Base-by-base conservation (phyloP, 2,329 filamentous ascomycete genomes). In the Talaromyces sp. region DNA sequence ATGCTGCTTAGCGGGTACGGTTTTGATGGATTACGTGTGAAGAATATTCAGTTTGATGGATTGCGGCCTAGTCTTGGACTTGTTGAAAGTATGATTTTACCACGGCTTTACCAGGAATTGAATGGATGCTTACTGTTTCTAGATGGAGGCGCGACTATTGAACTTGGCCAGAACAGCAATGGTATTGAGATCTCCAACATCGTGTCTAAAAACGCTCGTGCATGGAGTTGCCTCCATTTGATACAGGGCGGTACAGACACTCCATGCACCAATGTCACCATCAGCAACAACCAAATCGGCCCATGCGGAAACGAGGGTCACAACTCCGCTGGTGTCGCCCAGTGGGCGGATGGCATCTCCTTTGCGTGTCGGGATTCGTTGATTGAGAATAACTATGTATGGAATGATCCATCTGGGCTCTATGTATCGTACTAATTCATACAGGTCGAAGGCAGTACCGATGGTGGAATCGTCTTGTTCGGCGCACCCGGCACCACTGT, bases 341-440 rank as follows among this genome's bases (percentile, higher is more conserved):
- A 47, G 43, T 66, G 64, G 64, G 64, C 64, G 25, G 64, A 66
- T 63, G 64, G 64, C 5, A 66, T 66, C 8, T 66, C 64, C 1
- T 62, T 66, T 40, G 64, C 58, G 7, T 66, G 64, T 22, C 31
- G n/a, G 13, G 43, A 63, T n/a, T 66, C 64, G 3, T 22, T 66
- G 15, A 56, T 66, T 31, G 47, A 61, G 13, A 63, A 66, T 54
- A 66, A 66, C 36, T 19, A 43, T 19, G 64, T 66, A 59, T 56
- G 58, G 5, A 15, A 53, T 38, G 19, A 31, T 5, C 31, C 6
- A n/a, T 1, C 13, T 11, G 19, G 2, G 4, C 3, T 7, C 47
- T 10, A 22, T 19, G 2, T 17, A 22, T 59, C 11, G 13, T 45
- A 38, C 61, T 63, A 11, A 56, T 36, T 36, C n/a, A 4, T 22